These are phyloP conservation scores for Parasarocladium wereldwijsianum DNA, from an alignment of 2,329 filamentous ascomycete species.

Conservation along the genomic window DNA sequence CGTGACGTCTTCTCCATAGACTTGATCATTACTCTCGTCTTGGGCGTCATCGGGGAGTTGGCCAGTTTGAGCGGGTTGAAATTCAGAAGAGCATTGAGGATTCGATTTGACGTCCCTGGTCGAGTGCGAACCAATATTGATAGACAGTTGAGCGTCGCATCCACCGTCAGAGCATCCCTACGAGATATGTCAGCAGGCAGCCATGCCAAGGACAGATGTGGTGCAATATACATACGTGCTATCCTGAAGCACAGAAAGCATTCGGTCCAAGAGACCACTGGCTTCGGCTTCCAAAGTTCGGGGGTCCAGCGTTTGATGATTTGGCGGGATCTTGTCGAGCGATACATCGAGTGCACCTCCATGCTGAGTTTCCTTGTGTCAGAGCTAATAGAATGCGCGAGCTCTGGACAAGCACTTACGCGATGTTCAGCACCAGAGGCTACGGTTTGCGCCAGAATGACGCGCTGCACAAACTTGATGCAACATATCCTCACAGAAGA, in stretches of 20 bases:
- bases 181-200: slow-evolving; percentile 6
- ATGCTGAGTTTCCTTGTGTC: slow-evolving; percentile 19
- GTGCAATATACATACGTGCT: slow-evolving; percentile 45
- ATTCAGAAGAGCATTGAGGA: slow-evolving; percentile 69
- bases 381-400: slow-evolving; percentile 7
- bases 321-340: slow-evolving; percentile 67
- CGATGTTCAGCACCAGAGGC: slow-evolving; percentile 67
- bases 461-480: slow-evolving; percentile 91
- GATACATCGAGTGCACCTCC: slow-evolving; percentile 57
- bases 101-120: slow-evolving; percentile 68
- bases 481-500: slow-evolving; percentile 79
- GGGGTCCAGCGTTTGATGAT: slow-evolving; percentile 66
- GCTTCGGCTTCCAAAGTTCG: slow-evolving; percentile 84
- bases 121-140: slow-evolving; percentile 71
- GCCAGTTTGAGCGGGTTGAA: slow-evolving; percentile 85
- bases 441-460: slow-evolving; percentile 84
- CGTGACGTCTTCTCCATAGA: slow-evolving; percentile 93
- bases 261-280: slow-evolving; percentile 75
- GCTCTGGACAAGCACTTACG: slow-evolving; percentile 37
- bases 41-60: slow-evolving; percentile 61
- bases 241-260: slow-evolving; percentile 75
- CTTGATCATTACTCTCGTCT: slow-evolving; percentile 66
- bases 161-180: slow-evolving; percentile 77
- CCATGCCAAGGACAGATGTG: slow-evolving; percentile 4
- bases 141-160: slow-evolving; percentile 81